Conservation (phyloP, 768 basidiomycete genomes). For the Auricularia cornea region DNA sequence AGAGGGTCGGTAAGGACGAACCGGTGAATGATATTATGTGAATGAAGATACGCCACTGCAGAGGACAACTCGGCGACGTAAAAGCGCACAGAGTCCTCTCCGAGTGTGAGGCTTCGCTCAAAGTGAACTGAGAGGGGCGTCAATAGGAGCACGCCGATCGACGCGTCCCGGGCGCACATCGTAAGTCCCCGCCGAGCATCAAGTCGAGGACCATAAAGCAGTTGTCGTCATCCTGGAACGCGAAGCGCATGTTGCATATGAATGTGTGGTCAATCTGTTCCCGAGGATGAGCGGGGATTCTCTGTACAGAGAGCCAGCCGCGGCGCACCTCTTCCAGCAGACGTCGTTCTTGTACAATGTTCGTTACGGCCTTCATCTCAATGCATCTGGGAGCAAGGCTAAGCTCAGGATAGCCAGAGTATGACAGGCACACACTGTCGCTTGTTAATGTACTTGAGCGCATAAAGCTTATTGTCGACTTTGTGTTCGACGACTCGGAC, state of each 20-base stretch:
- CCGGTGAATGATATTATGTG: slow-evolving; percentile 40
- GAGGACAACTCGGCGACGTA: slow-evolving; percentile 38
- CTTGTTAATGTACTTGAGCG: slow-evolving; percentile 98
- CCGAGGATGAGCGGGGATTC: background rate
- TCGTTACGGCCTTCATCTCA: slow-evolving; percentile 83
- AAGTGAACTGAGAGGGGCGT: slow-evolving; percentile 57
- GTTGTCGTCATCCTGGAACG: slow-evolving; percentile 41
- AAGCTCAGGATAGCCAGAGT: background rate
- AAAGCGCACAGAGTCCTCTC: slow-evolving; percentile 30
- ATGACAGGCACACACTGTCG: slow-evolving; percentile 34
- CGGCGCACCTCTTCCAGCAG: slow-evolving; percentile 77
- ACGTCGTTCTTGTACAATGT: slow-evolving; percentile 89
- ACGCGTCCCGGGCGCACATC: slow-evolving; percentile 23
- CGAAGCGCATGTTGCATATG: slow-evolving; percentile 36
- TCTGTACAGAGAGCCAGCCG: background rate
- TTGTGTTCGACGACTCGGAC: slow-evolving; percentile 98
- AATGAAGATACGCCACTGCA: slow-evolving; percentile 39
- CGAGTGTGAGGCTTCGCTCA: slow-evolving; percentile 44
- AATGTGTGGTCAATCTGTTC: slow-evolving; percentile 35
- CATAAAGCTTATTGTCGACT: slow-evolving; percentile 82
- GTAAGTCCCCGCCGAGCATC: slow-evolving; percentile 37
- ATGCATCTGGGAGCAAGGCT: slow-evolving; percentile 44
- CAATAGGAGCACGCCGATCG: background rate
- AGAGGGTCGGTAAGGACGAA: slow-evolving; percentile 23
- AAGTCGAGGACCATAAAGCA: slow-evolving; percentile 44